phyloP scores from a whole-genome alignment of 164 flowering plant genomes.

The Berberis thunbergii region DNA sequence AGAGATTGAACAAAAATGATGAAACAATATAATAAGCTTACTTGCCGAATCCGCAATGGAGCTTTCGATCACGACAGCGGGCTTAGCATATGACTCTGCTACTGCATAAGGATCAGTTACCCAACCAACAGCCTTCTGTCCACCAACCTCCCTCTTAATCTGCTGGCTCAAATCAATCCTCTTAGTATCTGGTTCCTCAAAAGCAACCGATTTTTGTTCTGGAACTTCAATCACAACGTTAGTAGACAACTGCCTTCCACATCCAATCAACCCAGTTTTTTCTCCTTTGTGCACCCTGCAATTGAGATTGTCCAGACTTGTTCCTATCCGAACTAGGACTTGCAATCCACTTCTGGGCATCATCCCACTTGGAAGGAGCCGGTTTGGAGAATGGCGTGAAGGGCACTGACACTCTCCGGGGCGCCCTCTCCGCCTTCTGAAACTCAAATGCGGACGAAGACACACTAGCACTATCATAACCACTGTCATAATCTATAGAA shows the following conservation, averaged over 20 bases:
- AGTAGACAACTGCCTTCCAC: conserved; percentile 42
- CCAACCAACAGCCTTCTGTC: conserved; percentile 43
- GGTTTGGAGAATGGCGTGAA: conserved; percentile 59
- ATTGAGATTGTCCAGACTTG: conserved; percentile 29
- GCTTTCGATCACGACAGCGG: conserved; percentile 35
- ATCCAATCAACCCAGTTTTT: conserved; percentile 33
- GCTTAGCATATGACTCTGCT: conserved; percentile 44
- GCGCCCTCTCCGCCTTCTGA: conserved; percentile 55
- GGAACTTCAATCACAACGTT: conserved; percentile 65
- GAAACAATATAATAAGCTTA: conserved; percentile 22
- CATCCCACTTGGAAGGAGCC: conserved; percentile 92
- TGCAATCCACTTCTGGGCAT: conserved; percentile 92
- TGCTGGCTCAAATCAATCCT: conserved; percentile 52
- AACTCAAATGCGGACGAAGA: conserved; percentile 54
- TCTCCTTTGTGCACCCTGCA: conserved; percentile 4
- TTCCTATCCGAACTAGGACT: conserved; percentile 63
- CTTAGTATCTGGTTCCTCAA: conserved; percentile 70
- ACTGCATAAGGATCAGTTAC: conserved; percentile 30
- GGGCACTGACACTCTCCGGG: conserved; percentile 50
- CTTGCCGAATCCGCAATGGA: conserved; percentile 44
- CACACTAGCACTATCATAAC: conserved; percentile 23
- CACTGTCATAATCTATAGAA: conserved; percentile 37
- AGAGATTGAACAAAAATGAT: neutral
- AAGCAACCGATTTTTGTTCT: conserved; percentile 34
- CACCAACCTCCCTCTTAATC: conserved; percentile 31